Percentiles rank a stretch among this genome's conserved stretches.
phyloP scores from a whole-genome alignment of 164 flowering plant genomes.

The Tetracentron sinense region DNA sequence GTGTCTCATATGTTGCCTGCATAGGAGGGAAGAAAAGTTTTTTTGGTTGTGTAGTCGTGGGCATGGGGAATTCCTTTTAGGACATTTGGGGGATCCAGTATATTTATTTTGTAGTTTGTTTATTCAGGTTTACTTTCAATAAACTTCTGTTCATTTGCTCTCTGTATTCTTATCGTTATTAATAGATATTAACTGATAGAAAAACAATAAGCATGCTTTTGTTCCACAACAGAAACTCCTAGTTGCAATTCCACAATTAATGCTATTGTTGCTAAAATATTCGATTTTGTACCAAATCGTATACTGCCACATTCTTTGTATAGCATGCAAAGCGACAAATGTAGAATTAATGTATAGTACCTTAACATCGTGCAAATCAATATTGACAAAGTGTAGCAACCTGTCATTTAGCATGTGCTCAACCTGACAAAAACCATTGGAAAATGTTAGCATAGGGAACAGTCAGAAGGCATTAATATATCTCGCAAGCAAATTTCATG shows the following conservation, averaged over 20 bases:
- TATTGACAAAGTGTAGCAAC: conserved; percentile 46
- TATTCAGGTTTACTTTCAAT: too few species aligned
- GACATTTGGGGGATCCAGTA: too few species aligned
- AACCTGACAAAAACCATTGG: conserved; percentile 39
- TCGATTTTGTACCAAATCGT: not conserved
- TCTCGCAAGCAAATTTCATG: not conserved
- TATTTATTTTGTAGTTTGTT: too few species aligned
- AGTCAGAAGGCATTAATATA: not conserved
- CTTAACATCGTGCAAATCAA: conserved; percentile 59
- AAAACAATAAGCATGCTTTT: not conserved
- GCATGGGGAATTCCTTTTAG: too few species aligned
- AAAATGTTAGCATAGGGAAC: conserved; percentile 6
- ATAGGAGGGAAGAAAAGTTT: too few species aligned
- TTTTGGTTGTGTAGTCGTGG: too few species aligned
- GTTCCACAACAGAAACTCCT: too few species aligned
- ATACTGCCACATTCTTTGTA: not conserved
- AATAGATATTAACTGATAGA: too few species aligned
- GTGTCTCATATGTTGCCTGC: too few species aligned
- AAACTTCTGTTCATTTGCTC: too few species aligned
- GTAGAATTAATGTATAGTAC: conserved; percentile 24
- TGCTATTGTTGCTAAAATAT: not conserved
- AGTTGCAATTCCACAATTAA: not conserved
- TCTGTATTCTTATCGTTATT: too few species aligned
- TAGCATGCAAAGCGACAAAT: not conserved
- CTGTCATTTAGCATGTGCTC: conserved; percentile 58